Evolutionary conservation across 495 filamentous ascomycete species (phyloP), one percentile per base, ranked within the genome.

Genomic region (Barbatosphaeria neglecta): DNA sequence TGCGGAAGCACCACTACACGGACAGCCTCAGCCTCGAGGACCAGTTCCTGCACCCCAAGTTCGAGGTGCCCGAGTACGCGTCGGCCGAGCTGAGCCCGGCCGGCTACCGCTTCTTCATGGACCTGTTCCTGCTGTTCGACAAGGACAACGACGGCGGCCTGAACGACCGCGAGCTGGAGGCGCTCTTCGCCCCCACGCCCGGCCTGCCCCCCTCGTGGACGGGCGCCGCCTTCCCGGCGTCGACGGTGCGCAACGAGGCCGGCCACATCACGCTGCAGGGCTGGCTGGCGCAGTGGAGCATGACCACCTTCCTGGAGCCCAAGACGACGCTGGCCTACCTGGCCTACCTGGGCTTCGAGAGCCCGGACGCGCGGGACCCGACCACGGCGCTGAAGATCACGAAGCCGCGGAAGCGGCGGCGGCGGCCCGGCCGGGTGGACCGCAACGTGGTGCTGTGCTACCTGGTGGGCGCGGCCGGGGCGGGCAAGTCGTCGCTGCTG

Each of bases 261-360:
- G 90, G 90, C 1, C 77, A 96, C 63, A 89, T 98, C 51, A 98
- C 92, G 3, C 74, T 97, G 2, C 92, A 98, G 63, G 92, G 92
- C 4, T 98, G 92, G 92, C 76, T 98, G 16, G 93, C 92, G 4
- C 92, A 98, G 52, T 98, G 92, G 92, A 95, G 88, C 63, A 98
- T 98, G 92, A 98, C 93, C 0, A 98, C 92, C 2, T 98, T 97
- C 55, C 77, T 89, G 42, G 88, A 92, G 24, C 90, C 93, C 15
- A 90, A 88, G 59, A 97, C 88, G 0, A 97, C 92, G 0, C 68
- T 98, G 2, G 86, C 90, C 50, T 98, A 98, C 57, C 76, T 98
- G 9, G 93, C 92, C 6, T 97, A 95, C 55, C 78, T 98, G 2
- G 92, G 92, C 9, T 98, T 95, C 57, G 86, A 88, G 52, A 74